Evolutionary conservation across 495 filamentous ascomycete species (phyloP).

Genomic region (Podospora australis): DNA sequence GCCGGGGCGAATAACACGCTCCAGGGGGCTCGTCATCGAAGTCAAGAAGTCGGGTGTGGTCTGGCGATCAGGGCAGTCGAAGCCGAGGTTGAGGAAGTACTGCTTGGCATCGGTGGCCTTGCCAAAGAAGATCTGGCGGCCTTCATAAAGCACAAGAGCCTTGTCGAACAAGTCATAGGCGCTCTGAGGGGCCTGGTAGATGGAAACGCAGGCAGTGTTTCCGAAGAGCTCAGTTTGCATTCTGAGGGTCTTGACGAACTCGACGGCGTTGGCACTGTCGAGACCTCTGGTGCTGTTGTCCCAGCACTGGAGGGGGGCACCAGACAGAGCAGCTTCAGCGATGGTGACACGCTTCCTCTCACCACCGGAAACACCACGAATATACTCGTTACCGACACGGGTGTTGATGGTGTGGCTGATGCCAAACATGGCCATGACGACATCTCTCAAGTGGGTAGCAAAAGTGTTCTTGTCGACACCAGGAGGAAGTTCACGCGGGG

Average conservation of each 20-base stretch:
- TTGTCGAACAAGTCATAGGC: slow-evolving; percentile 79
- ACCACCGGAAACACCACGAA: slow-evolving; percentile 74
- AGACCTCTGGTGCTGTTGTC: slow-evolving; percentile 78
- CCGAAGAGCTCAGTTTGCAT: slow-evolving; percentile 59
- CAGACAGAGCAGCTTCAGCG: slow-evolving; percentile 61
- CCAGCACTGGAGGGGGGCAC: slow-evolving; percentile 72
- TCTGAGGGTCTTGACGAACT: slow-evolving; percentile 66
- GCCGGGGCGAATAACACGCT: slow-evolving; percentile 57
- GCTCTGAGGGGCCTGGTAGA: slow-evolving; percentile 75
- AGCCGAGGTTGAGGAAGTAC: slow-evolving; percentile 71
- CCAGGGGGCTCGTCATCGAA: slow-evolving; percentile 64
- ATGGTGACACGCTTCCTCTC: slow-evolving; percentile 82
- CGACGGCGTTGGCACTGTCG: slow-evolving; percentile 74
- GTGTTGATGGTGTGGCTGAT: slow-evolving; percentile 73
- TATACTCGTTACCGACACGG: slow-evolving; percentile 69
- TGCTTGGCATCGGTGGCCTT: slow-evolving; percentile 52
- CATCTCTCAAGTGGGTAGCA: slow-evolving; percentile 60
- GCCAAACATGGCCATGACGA: slow-evolving; percentile 75
- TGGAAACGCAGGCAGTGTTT: slow-evolving; percentile 65
- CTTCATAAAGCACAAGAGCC: slow-evolving; percentile 71
- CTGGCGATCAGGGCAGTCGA: slow-evolving; percentile 63
- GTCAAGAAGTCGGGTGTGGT: slow-evolving; percentile 79
- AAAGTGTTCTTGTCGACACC: slow-evolving; percentile 55
- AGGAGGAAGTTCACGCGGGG: slow-evolving; percentile 54
- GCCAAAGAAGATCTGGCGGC: slow-evolving; percentile 79